Evolutionary conservation across 192 early-diverging fungal species (phyloP), one percentile per base, ranked within the genome.

Genomic region (Gaertneriomyces sp.): DNA sequence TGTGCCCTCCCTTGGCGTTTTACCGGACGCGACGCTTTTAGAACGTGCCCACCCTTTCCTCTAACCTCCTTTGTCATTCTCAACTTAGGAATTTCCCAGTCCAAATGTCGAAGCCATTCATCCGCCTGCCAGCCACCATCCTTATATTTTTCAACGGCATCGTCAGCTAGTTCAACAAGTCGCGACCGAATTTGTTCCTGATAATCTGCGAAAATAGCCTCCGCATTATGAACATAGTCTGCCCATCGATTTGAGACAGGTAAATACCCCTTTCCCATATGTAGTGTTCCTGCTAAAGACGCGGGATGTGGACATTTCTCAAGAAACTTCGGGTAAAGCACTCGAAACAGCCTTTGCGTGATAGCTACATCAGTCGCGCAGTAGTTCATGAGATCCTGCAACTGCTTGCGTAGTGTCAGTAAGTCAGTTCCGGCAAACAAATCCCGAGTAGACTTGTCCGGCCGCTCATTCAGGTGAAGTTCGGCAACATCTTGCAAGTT

Each of bases 261-360:
- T 58, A 99, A 64, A 68, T 91, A 94, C 4, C 85, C 86, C 42
- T 83, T 88, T 5, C 90, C 86, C 92, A 99, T 96, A 46, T 88
- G 82, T 55, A 95, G 55, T 67, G 92, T 89, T 0, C 96, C 96
- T 3, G 88, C 87, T 78, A 99, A 93, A 39, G 94, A 94, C 42
- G 88, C 91, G 3, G 94, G 94, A 62, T 96, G 95, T 12, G 96
- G 96, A 64, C 94, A 97, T 49, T 92, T 91, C 17, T 79, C 45
- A 17, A 73, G 63, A 69, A 89, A 98, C 42, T 74, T 75, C 17
- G 90, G 88, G 2, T 90, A 86, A 2, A 93, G 81, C 25, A 65
- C 61, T 46, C 75, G 71, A 60, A 86, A 95, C 14, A 98, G 83
- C 38, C 74, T 61, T 41, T 88, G 86, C 2, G 96, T 97, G 11